phyloP scores from a whole-genome alignment of 2,329 filamentous ascomycete genomes.

The Colletotrichum incanum region DNA sequence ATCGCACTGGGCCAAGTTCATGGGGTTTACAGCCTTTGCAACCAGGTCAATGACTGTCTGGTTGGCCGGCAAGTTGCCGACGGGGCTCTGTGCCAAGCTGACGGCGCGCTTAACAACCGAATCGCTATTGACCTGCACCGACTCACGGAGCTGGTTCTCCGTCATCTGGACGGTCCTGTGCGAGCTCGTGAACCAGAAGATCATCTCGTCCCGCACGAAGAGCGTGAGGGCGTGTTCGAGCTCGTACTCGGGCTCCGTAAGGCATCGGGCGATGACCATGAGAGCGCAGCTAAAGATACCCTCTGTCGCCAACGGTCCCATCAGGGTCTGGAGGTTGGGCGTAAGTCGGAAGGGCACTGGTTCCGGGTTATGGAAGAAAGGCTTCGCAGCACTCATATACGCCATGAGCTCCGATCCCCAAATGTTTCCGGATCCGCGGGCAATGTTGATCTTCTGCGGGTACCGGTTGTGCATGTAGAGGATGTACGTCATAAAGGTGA shows the following conservation, averaged over 20 bases:
- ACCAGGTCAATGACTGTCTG: conserved; percentile 97
- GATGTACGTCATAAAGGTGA: conserved; percentile 99
- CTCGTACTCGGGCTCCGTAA: conserved; percentile 90
- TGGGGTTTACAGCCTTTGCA: conserved; percentile 92
- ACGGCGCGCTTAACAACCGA: conserved; percentile 92
- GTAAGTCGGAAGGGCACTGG: conserved; percentile 97
- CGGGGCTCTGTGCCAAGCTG: conserved; percentile 83
- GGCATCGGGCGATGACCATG: conserved; percentile 95
- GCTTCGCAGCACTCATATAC: conserved; percentile 86
- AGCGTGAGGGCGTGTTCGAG: conserved; percentile 95
- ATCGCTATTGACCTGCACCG: conserved; percentile 89
- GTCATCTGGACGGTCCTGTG: conserved; percentile 73
- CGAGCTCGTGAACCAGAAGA: conserved; percentile 91
- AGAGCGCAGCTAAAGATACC: conserved; percentile 96
- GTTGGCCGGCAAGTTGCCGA: conserved; percentile 90
- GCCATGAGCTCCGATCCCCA: conserved; percentile 97
- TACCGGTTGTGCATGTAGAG: conserved; percentile 98
- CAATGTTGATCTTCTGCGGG: conserved; percentile 95
- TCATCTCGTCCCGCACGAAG: conserved; percentile 98
- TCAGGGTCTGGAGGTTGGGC: conserved; percentile 94
- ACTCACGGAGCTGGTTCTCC: conserved; percentile 81
- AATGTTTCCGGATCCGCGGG: conserved; percentile 88
- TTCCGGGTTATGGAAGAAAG: conserved; percentile 95
- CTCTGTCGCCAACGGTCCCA: conserved; percentile 96
- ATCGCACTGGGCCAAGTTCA: conserved; percentile 90